Conservation (phyloP, 2,329 filamentous ascomycete genomes). For the Blastomyces silverae region DNA sequence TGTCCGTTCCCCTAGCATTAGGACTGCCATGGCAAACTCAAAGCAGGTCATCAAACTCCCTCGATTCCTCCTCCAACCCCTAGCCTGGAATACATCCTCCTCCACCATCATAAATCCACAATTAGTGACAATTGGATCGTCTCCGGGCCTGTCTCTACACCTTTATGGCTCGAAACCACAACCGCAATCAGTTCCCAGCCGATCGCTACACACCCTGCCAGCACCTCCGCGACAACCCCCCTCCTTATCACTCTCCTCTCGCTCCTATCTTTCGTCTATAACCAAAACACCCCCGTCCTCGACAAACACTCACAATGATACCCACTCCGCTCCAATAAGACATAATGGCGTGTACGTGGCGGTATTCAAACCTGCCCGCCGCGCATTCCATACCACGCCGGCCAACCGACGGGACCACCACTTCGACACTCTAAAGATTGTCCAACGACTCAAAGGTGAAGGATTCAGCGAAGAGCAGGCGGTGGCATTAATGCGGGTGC, state of each 20-base stretch:
- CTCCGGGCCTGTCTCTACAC: slow-evolving; percentile 25
- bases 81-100: slow-evolving; percentile 39
- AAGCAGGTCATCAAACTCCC: slow-evolving; percentile 41
- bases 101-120: slow-evolving; percentile 28
- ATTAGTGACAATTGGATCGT: slow-evolving; percentile 24
- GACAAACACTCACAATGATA: background rate
- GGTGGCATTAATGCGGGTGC: slow-evolving; percentile 95
- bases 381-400: slow-evolving; percentile 62
- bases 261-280: background rate
- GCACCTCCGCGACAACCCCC: background rate
- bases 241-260: background rate
- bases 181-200: background rate
- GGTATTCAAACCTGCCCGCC: slow-evolving; percentile 36
- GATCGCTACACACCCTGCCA: background rate
- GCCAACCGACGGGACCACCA: slow-evolving; percentile 69
- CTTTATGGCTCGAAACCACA: slow-evolving; percentile 23
- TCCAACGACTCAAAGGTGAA: slow-evolving; percentile 79
- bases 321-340: slow-evolving; percentile 32
- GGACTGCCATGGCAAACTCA: slow-evolving; percentile 35
- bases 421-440: slow-evolving; percentile 97
- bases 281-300: background rate
- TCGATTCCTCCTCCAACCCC: slow-evolving; percentile 38
- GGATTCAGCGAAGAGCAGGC: slow-evolving; percentile 94
- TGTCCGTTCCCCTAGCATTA: too few relatives aligned
- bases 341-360: slow-evolving; percentile 46